Base-by-base conservation (phyloP, 2,329 filamentous ascomycete genomes). In the Penicillium psychrosexuale region DNA sequence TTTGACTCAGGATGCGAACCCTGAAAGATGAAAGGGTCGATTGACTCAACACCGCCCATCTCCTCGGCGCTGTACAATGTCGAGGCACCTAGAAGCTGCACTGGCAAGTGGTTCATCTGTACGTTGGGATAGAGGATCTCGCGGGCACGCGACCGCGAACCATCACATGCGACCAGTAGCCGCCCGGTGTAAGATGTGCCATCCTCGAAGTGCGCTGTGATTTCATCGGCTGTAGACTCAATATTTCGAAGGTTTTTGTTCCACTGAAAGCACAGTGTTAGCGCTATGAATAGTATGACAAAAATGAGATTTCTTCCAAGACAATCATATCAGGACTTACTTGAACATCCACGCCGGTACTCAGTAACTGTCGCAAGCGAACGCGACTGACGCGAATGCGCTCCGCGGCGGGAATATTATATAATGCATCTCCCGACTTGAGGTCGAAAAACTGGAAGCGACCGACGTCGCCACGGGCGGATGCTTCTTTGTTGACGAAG, bases 401-500 rank as follows among this genome's bases (percentile, higher is more conserved):
- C 36, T 76, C 68, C 11, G 73, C 69, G 17, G 80, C 76, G 0
- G 78, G 72, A 0, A 79, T 74, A 39, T 70, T 69, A 15, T 76
- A 82, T 9, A 77, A 74, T 0, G 75, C 71, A 46, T 79, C 72
- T 3, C 77, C 80, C 0, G 75, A 80, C 61, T 70, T 78, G 15
- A 86, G 73, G 64, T 88, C 78, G 42, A 82, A 81, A 57, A 84
- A 83, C 0, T 80, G 76, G 49, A 84, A 84, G 0, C 72, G 72
- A 0, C 81, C 80, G 1, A 72, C 70, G 27, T 78, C 68, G 0
- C 82, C 77, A 47, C 74, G 67, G 53, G 72, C 68, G 11, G 80
- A 78, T 62, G 83, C 77, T 55, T 73, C 67, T n/a, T 77, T 72
- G 65, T 83, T 80, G 40, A 86, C 80, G 61, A 81, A 82, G 0